Percentiles rank a stretch among this genome's conserved stretches.
These are phyloP conservation scores for Aspergillus persii DNA, from an alignment of 2,329 filamentous ascomycete species.

Conservation along the genomic window DNA sequence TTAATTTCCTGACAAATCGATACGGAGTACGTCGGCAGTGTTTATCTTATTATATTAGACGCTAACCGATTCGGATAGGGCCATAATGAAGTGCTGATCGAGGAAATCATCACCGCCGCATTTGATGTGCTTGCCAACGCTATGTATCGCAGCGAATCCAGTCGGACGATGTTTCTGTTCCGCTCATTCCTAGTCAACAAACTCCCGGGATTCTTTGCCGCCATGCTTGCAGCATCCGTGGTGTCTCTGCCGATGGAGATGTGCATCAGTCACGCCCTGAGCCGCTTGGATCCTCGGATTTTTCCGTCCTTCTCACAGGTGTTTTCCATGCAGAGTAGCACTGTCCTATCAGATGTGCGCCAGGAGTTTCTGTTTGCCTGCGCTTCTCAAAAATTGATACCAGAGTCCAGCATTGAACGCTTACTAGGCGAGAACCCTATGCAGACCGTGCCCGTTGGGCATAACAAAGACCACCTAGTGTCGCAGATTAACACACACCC, in stretches of 20 bases:
- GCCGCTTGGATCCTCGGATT: constrained; percentile 59
- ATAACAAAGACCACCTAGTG: constrained; percentile 74
- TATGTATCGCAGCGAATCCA: constrained; percentile 67
- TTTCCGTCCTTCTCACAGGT: constrained; percentile 65
- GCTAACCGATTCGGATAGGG: constrained; percentile 49
- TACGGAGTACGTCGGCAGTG: constrained; percentile 62
- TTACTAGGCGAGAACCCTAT: constrained; percentile 83
- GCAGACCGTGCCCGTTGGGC: constrained; percentile 71
- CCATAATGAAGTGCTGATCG: constrained; percentile 71
- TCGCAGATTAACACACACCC: constrained; percentile 74
- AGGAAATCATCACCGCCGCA: constrained; percentile 80
- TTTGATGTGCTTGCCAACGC: constrained; percentile 90
- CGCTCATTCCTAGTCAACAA: constrained; percentile 84
- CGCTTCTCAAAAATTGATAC: constrained; percentile 80
- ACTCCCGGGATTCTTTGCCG: constrained; percentile 60
- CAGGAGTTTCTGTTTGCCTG: constrained; percentile 89
- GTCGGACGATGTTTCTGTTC: constrained; percentile 65
- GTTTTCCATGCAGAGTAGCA: constrained; percentile 59
- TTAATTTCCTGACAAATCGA: constrained; percentile 78
- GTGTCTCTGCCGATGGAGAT: constrained; percentile 60
- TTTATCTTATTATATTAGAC: neutral
- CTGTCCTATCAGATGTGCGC: constrained; percentile 64
- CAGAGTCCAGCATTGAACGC: constrained; percentile 71
- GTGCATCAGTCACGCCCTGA: constrained; percentile 65
- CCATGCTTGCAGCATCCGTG: constrained; percentile 58